Evolutionary conservation across 140 eudicot species (phyloP).

Genomic region (Senecio squalidus): DNA sequence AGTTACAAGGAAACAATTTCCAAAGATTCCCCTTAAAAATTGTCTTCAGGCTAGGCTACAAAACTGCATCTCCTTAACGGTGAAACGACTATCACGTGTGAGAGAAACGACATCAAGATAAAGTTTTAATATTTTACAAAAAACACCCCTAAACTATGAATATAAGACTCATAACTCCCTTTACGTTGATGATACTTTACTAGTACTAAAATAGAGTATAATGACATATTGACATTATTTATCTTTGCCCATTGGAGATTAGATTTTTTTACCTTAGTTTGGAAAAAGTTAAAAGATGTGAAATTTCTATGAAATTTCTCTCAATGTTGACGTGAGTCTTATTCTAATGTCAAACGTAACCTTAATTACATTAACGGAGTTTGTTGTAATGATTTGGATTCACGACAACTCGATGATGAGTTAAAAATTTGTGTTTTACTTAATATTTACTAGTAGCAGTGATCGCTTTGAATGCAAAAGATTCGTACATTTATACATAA

Average conservation of each 20-base stretch:
- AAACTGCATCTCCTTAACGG: slow-evolving; percentile 12
- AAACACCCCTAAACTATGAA: slow-evolving; percentile 15
- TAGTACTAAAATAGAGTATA: neutral
- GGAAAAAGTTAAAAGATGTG: slow-evolving; percentile 11
- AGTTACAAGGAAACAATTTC: neutral
- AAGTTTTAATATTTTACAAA: neutral
- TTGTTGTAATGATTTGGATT: no score
- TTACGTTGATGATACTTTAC: slow-evolving; percentile 2
- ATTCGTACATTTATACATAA: no score
- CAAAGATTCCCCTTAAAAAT: neutral
- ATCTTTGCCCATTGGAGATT: neutral
- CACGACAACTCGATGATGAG: no score
- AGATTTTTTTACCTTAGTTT: neutral
- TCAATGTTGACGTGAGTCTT: neutral
- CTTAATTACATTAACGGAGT: no score
- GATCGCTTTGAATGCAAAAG: no score
- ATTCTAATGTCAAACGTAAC: neutral
- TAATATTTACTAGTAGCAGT: no score
- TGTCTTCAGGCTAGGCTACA: slow-evolving; percentile 17
- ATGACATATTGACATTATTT: neutral
- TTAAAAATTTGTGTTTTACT: no score
- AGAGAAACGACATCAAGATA: neutral
- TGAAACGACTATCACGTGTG: slow-evolving; percentile 24
- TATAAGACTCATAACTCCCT: neutral
- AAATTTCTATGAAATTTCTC: slow-evolving; percentile 11